Evolutionary conservation across 208 protist genomes (phyloP).

Genomic region (Crithidia bombi): DNA sequence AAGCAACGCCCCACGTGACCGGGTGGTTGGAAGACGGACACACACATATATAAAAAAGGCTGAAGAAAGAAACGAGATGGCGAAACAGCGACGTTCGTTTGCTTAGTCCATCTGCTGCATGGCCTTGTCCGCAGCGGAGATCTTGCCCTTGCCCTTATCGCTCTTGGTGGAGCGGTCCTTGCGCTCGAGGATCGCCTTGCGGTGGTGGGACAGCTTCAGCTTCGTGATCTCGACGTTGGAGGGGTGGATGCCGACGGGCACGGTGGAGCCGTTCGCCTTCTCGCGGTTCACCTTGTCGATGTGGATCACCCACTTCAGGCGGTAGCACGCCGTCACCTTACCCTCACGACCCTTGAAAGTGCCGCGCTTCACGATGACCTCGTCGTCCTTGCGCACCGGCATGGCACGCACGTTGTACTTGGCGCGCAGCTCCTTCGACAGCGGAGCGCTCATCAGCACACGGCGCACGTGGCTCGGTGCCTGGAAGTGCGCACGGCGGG

Average conservation of each 20-base stretch:
- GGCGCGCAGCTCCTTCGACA: conserved; percentile 98
- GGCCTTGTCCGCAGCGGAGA: conserved; percentile 89
- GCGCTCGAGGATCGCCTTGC: conserved; percentile 97
- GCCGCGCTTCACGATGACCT: conserved; percentile 97
- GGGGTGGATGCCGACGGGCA: conserved; percentile 96
- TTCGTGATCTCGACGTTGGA: conserved; percentile 99
- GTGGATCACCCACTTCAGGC: conserved; percentile 99
- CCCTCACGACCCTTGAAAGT: conserved; percentile 96
- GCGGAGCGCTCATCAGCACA: conserved; percentile 97
- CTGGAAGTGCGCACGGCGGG: conserved; percentile 99
- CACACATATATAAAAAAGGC: conserved; percentile 22
- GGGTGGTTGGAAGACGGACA: conserved; percentile 7
- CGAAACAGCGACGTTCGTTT: not conserved
- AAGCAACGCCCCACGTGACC: too few species aligned
- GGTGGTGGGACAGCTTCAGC: conserved; percentile 98
- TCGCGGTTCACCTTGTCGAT: conserved; percentile 98
- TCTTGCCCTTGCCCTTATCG: conserved; percentile 94
- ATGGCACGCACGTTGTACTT: conserved; percentile 99
- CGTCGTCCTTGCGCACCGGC: conserved; percentile 99
- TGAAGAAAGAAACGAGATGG: too few species aligned
- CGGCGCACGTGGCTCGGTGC: conserved; percentile 96
- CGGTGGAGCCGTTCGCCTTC: conserved; percentile 96
- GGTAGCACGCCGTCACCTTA: conserved; percentile 98
- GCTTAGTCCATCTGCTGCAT: conserved; percentile 94
- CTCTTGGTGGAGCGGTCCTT: conserved; percentile 89